Conservation (phyloP, 495 filamentous ascomycete genomes). For the Pyrenula aspistea region DNA sequence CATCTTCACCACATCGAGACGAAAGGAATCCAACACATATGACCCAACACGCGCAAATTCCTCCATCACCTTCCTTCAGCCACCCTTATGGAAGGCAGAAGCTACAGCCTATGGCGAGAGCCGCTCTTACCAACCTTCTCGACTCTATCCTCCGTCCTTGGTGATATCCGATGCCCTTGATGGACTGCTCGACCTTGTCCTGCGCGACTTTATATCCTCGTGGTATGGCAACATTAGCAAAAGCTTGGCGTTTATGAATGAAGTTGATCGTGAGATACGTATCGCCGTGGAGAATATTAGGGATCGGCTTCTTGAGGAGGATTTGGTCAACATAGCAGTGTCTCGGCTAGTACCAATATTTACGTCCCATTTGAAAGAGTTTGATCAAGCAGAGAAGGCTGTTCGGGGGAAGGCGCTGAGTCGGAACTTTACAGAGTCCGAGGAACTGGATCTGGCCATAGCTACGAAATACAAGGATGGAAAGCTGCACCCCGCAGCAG, state of each 20-base stretch:
- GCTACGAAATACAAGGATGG: slow-evolving; percentile 86
- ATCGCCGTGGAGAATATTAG: slow-evolving; percentile 58
- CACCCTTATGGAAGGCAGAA: slow-evolving; percentile 57
- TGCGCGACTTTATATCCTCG: slow-evolving; percentile 73
- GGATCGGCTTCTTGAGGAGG: slow-evolving; percentile 55
- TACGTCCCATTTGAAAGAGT: slow-evolving; percentile 83
- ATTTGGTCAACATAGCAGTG: slow-evolving; percentile 70
- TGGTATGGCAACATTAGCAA: slow-evolving; percentile 86
- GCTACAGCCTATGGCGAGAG: slow-evolving; percentile 42
- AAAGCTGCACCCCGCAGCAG: slow-evolving; percentile 81
- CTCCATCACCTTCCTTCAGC: slow-evolving; percentile 46
- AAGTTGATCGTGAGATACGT: slow-evolving; percentile 72
- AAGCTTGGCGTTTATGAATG: slow-evolving; percentile 65
- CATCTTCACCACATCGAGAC: slow-evolving; percentile 46
- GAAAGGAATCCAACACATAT: slow-evolving; percentile 24
- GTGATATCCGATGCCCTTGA: slow-evolving; percentile 73
- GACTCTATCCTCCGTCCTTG: slow-evolving; percentile 68
- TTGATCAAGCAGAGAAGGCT: slow-evolving; percentile 77
- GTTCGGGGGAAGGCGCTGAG: slow-evolving; percentile 81
- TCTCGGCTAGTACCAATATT: slow-evolving; percentile 77
- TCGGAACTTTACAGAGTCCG: slow-evolving; percentile 85
- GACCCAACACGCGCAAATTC: slow-evolving; percentile 19
- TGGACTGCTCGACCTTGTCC: slow-evolving; percentile 60
- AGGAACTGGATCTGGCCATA: slow-evolving; percentile 89
- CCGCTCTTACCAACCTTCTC: slow-evolving; percentile 34